Base-by-base conservation (phyloP, 495 filamentous ascomycete species). In the Chaetomium fimeti region DNA sequence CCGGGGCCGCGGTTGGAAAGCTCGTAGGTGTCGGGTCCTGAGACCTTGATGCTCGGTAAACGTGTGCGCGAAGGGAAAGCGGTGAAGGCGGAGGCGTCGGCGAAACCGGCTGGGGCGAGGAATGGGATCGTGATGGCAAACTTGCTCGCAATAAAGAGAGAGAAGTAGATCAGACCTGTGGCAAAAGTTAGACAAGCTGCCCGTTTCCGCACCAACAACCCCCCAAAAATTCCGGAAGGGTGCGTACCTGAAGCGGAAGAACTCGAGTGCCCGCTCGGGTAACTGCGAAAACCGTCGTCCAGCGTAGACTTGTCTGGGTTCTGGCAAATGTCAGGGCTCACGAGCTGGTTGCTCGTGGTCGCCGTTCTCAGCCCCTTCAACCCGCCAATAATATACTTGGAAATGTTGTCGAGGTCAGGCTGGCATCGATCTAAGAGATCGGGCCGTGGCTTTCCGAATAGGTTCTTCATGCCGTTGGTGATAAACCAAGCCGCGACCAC, bases 231-330 rank as follows among this genome's bases (percentile, higher is more conserved):
- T 9, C 18, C 5, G 22, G n/a, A n/a, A n/a, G n/a, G 42, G n/a
- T 24, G 57, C 71, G 29, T 68, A 75, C 72, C 90, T 22, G 90
- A 89, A 47, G 92, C 92, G 15, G 92, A 76, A 22, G 82, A 81
- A 60, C 75, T 76, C 28, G 82, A 72, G 66, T 88, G 85, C 67
- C 89, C 90, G 54, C 87, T 89, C 27, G 92, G 92, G 77, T 89
- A 96, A 66, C 89, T 92, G 55, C 88, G 85, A 72, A 96, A 96
- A 1, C 91, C 92, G 73, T 96, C 92, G 68, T 92, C 86, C 59
- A 96, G 78, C n/a, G 87, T 77, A 7, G 68, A 60, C 22, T 78
- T 80, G 73, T 93, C 83, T 4, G 83, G 79, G 64, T 87, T 85
- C 4, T 80, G 87, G 77, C 92, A 96, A 53, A 93, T 91, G 1